These are phyloP conservation scores for Bromus sterilis DNA, from an alignment of 176 grass and related monocot species.

Conservation along the genomic window DNA sequence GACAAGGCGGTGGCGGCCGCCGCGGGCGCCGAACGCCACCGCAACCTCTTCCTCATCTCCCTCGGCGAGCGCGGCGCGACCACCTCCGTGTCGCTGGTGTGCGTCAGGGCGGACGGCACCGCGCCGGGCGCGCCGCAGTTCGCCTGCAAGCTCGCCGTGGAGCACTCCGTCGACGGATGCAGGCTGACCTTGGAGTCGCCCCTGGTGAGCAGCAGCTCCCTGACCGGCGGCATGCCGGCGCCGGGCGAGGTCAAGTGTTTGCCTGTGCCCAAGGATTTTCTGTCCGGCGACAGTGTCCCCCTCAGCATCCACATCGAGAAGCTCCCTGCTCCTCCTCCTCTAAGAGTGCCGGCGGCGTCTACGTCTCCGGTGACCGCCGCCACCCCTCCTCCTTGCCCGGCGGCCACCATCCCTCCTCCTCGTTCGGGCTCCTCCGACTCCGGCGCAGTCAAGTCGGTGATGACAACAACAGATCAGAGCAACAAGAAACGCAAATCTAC, in stretches of 20 bases:
- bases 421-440: neutral
- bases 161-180: neutral
- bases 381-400: neutral
- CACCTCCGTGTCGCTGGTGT: neutral
- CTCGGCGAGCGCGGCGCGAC: neutral
- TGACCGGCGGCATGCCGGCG: neutral
- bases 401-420: neutral
- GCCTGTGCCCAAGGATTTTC: neutral
- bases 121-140: neutral
- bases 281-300: neutral
- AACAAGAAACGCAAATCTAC: neutral
- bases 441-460: neutral
- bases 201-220: neutral
- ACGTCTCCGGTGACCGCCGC: neutral
- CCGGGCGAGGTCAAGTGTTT: neutral
- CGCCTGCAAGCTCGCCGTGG: neutral
- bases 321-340: neutral
- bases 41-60: neutral
- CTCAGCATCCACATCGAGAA: slow-evolving; percentile 1
- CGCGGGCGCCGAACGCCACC: neutral
- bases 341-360: neutral
- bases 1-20: neutral
- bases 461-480: neutral
- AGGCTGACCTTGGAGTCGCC: neutral
- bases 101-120: neutral